Conservation (phyloP, 2,329 filamentous ascomycete genomes). For the Colletotrichum sp. region DNA sequence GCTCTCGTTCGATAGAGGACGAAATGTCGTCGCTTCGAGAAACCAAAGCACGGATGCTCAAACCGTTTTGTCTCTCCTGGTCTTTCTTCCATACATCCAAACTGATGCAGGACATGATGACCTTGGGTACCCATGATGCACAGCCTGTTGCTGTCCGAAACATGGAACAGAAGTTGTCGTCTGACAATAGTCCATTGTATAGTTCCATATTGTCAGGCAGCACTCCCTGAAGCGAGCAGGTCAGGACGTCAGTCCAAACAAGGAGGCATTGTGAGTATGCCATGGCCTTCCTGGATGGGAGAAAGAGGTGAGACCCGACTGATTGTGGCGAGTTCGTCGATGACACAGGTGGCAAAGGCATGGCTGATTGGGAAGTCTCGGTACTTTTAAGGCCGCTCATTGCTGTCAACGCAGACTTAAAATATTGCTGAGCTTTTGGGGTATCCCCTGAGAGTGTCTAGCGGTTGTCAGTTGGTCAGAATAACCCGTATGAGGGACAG, state of each 20-base stretch:
- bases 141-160: neutral
- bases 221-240: neutral
- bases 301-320: neutral
- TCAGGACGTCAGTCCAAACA: neutral
- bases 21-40: neutral
- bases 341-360: neutral
- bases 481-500: neutral
- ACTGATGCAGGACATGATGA: neutral
- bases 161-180: neutral
- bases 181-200: neutral
- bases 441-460: neutral
- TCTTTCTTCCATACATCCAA: neutral
- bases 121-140: neutral
- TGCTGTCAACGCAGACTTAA: neutral
- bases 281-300: neutral
- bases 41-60: neutral
- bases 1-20: neutral
- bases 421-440: neutral
- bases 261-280: neutral
- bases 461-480: neutral
- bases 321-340: neutral
- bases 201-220: neutral
- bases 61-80: neutral
- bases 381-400: neutral
- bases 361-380: neutral